phyloP scores from a whole-genome alignment of 192 early-diverging fungal genomes.

The Funneliformis geosporum region DNA sequence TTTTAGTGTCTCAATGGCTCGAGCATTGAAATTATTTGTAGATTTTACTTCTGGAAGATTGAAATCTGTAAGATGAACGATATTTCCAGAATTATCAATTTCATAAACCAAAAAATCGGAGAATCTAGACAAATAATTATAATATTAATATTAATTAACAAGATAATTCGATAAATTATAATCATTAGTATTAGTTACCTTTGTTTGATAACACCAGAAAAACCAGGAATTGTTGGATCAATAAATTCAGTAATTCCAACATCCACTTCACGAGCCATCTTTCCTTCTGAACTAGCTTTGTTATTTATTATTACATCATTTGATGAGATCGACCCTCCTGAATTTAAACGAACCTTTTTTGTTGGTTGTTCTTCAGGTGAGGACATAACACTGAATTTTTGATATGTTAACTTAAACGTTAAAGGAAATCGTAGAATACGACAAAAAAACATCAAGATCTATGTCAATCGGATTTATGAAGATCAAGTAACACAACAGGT shows the following conservation, averaged over 20 bases:
- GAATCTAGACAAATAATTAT: conserved; percentile 51
- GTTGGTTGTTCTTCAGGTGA: not conserved
- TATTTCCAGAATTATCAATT: conserved; percentile 68
- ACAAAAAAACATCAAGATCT: not conserved
- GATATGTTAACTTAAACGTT: not conserved
- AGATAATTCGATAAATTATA: not conserved
- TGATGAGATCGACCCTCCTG: not conserved
- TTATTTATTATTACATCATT: not conserved
- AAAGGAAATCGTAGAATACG: not conserved
- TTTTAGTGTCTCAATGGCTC: not conserved
- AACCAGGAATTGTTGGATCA: conserved; percentile 45
- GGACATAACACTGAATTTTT: not conserved
- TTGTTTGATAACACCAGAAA: conserved; percentile 64
- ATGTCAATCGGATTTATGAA: not conserved
- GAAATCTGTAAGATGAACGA: conserved; percentile 61
- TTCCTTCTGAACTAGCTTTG: not conserved
- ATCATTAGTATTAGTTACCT: conserved; percentile 39
- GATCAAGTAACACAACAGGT: not conserved
- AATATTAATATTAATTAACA: not conserved
- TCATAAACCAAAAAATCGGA: conserved; percentile 95
- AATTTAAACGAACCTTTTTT: conserved; percentile 25
- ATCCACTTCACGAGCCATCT: conserved; percentile 53
- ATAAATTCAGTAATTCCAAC: conserved; percentile 70
- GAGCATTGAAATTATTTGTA: not conserved
- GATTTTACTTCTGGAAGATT: not conserved